These are phyloP conservation scores for Plasmodium knowlesi DNA, from an alignment of 169 alveolate genomes.

Conservation along the genomic window DNA sequence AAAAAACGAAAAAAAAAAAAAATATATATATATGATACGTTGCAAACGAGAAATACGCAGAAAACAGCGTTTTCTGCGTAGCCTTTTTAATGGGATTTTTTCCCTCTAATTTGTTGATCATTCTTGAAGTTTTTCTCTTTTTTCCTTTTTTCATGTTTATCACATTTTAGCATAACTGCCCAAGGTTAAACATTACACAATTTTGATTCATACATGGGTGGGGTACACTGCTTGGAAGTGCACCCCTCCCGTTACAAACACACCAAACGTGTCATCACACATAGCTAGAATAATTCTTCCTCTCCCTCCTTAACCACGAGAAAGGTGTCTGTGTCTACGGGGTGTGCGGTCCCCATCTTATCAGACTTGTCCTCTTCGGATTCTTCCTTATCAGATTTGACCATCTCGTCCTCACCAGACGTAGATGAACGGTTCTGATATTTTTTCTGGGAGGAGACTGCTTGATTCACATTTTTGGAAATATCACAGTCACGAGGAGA, in stretches of 20 bases:
- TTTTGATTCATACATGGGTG: background rate
- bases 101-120: background rate
- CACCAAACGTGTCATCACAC: background rate
- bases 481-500: background rate
- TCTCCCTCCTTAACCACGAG: conserved; percentile 62
- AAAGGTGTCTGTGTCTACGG: conserved; percentile 32
- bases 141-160: background rate
- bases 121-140: background rate
- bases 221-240: background rate
- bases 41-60: background rate
- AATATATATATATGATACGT: no score
- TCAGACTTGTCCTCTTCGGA: background rate
- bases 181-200: background rate
- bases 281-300: conserved; percentile 39
- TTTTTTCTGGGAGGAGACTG: background rate
- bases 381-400: background rate
- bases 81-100: background rate
- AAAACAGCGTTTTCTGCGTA: background rate
- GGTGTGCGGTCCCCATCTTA: background rate
- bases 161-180: background rate
- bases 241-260: background rate
- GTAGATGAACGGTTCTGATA: background rate
- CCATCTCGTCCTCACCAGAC: background rate
- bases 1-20: background rate
- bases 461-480: background rate